Conservation (phyloP, 1,139 yeast genomes). For the Sugiyamaella neomexicana region DNA sequence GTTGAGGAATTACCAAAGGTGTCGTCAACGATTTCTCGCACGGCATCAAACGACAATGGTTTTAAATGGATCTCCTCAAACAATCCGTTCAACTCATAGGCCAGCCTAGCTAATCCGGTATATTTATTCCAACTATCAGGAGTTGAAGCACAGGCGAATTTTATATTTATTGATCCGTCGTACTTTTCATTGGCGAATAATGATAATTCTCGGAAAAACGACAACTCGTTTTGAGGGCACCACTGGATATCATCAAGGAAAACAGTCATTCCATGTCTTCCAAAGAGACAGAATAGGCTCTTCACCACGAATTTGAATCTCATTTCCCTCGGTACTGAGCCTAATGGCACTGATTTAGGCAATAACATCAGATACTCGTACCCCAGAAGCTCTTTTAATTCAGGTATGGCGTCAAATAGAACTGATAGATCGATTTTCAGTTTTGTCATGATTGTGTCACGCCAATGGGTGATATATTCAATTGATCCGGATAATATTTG, state of each 20-base stretch:
- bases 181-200: slow-evolving; percentile 33
- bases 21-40: slow-evolving; percentile 32
- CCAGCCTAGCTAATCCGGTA: slow-evolving; percentile 26
- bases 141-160: slow-evolving; percentile 35
- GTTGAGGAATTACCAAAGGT: slow-evolving; percentile 29
- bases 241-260: slow-evolving; percentile 54
- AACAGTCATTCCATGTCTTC: slow-evolving; percentile 48
- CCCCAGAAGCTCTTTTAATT: slow-evolving; percentile 49
- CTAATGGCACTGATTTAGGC: slow-evolving; percentile 32
- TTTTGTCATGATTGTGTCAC: slow-evolving; percentile 46
- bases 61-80: slow-evolving; percentile 32
- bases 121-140: slow-evolving; percentile 28
- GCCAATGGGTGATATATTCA: slow-evolving; percentile 46
- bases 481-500: slow-evolving; percentile 49
- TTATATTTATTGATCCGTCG: slow-evolving; percentile 32
- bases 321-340: slow-evolving; percentile 43
- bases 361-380: slow-evolving; percentile 41
- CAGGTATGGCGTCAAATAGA: slow-evolving; percentile 50
- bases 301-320: slow-evolving; percentile 50
- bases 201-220: slow-evolving; percentile 34
- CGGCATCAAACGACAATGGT: slow-evolving; percentile 33
- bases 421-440: slow-evolving; percentile 49
- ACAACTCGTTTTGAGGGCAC: slow-evolving; percentile 41
- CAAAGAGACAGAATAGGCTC: slow-evolving; percentile 47
- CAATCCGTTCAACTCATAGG: slow-evolving; percentile 34